Evolutionary conservation across 2,329 filamentous ascomycete species (phyloP).

Genomic region (Diplodia sapinea): DNA sequence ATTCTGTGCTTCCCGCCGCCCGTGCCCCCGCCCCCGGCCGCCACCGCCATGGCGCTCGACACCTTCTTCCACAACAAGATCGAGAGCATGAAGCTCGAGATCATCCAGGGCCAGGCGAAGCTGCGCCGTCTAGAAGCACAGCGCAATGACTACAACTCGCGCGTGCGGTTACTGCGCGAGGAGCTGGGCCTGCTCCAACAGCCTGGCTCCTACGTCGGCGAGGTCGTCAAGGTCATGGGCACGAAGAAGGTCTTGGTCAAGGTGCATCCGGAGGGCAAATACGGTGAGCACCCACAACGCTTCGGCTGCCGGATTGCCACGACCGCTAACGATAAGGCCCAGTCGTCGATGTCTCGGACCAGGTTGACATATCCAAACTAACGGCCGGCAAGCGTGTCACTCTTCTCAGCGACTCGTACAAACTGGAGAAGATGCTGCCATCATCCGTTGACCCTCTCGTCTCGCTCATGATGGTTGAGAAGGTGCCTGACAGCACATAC

Average conservation of each 20-base stretch:
- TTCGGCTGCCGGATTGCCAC: neutral
- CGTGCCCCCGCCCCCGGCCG: conserved; percentile 32
- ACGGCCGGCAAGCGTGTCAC: conserved; percentile 97
- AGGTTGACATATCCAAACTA: conserved; percentile 92
- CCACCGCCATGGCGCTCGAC: conserved; percentile 89
- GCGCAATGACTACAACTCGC: conserved; percentile 98
- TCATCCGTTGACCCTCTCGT: conserved; percentile 98
- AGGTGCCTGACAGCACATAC: conserved; percentile 99
- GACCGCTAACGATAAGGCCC: conserved; percentile 27
- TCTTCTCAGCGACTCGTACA: conserved; percentile 95
- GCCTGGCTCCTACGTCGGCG: conserved; percentile 95
- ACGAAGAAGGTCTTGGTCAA: conserved; percentile 99
- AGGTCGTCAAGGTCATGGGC: conserved; percentile 99
- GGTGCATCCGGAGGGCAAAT: conserved; percentile 99
- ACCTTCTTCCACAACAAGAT: conserved; percentile 99
- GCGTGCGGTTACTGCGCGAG: conserved; percentile 91
- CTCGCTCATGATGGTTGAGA: conserved; percentile 99
- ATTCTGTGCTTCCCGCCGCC: neutral
- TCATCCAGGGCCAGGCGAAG: conserved; percentile 96
- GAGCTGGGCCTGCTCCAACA: conserved; percentile 96
- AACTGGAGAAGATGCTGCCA: conserved; percentile 97
- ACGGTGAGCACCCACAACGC: conserved; percentile 66
- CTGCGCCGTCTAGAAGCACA: conserved; percentile 94
- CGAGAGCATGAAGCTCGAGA: conserved; percentile 99
- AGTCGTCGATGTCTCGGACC: conserved; percentile 97